Evolutionary conservation across 2,329 filamentous ascomycete species (phyloP), one percentile per base, ranked within the genome.

Genomic region (Trichophyton schoenleinii): DNA sequence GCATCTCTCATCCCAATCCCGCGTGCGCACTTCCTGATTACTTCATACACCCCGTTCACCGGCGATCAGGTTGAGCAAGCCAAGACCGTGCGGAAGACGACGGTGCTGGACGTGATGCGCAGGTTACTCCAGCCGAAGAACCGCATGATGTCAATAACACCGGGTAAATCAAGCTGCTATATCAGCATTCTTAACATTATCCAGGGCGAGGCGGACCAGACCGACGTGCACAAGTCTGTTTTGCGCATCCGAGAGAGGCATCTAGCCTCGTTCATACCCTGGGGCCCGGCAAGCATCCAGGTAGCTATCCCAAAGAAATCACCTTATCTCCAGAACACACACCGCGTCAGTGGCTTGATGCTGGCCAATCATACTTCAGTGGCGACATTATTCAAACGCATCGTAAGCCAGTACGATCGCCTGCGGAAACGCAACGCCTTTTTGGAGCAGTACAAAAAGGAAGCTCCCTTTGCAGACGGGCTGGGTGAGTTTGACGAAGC

Each of bases 121-220:
- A 83, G 94, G 63, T 79, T 99, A 25, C 79, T 99, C 62, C 95
- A 99, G 75, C 94, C 94, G 44, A 99, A 99, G 81, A 99, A 99
- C 76, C 87, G 95, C 72, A 99, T 99, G 94, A 94, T 99, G 53
- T 96, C 91, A 25, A 96, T 94, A 22, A 87, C 91, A 61, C 91
- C 92, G 1, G 89, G 88, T 69, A 97, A 97, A 79, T 95, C 90
- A 78, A 96, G 91, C 77, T 99, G 94, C 79, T 99, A 99, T 78
- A 97, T 99, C 71, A 96, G 91, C 57, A 97, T 99, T 68, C 80
- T 99, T 65, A 97, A 99, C 75, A 96, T 99, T 69, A 99, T 99
- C 69, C 94, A 97, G 79, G 94, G 94, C 70, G 94, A 99, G 74
- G 94, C 95, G 44, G 95, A 99, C 72, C 92, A 94, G 7, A 97